Conservation (phyloP, 352 stramenopile genomes). For the Elongisporangium prolatum region DNA sequence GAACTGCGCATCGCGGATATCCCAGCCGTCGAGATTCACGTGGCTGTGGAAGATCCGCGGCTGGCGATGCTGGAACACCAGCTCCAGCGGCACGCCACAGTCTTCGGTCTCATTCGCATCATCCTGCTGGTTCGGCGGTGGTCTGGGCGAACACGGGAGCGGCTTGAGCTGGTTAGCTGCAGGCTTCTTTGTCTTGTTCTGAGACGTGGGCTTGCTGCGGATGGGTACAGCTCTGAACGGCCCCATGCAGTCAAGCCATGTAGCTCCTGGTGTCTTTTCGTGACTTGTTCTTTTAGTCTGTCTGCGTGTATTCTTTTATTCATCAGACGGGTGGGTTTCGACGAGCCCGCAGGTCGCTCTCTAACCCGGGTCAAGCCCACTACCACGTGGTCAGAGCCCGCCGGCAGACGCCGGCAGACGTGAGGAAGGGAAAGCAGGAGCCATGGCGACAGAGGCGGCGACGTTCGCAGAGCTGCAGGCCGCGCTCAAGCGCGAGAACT, state of each 20-base stretch:
- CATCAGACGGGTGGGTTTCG: background rate
- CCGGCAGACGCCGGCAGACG: background rate
- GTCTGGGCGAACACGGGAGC: background rate
- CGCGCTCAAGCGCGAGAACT: slow-evolving; percentile 75
- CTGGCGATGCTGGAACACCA: slow-evolving; percentile 29
- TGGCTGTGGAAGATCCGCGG: slow-evolving; percentile 28
- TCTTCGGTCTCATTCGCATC: background rate
- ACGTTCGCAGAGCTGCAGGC: slow-evolving; percentile 77
- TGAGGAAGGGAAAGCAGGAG: background rate
- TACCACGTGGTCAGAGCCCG: background rate
- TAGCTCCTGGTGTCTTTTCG: background rate
- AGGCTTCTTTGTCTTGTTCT: background rate
- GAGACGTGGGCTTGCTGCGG: background rate
- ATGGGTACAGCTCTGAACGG: background rate
- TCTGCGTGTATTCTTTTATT: background rate
- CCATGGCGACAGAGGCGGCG: slow-evolving; percentile 29
- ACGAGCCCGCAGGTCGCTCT: no score
- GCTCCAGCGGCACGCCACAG: slow-evolving; percentile 23
- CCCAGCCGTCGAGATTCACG: slow-evolving; percentile 54
- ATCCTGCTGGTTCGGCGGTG: background rate
- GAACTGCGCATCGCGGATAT: slow-evolving; percentile 24
- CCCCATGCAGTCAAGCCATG: background rate
- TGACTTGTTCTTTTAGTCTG: background rate
- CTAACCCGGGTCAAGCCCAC: background rate
- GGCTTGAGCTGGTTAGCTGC: background rate